Evolutionary conservation across 257 asterid genomes (phyloP).

Genomic region (Verbena officinalis): DNA sequence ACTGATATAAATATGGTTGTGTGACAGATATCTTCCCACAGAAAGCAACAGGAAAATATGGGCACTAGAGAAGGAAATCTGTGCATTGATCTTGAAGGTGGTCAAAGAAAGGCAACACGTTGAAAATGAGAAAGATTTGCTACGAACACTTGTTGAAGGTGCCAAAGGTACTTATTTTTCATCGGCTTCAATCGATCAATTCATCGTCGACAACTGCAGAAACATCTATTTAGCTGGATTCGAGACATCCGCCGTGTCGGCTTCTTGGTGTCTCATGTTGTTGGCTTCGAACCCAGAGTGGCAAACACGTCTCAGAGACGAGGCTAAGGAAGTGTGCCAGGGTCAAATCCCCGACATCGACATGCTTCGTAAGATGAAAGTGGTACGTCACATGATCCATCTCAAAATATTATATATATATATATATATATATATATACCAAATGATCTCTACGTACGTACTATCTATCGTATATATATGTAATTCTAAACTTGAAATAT

Average conservation of each 20-base stretch:
- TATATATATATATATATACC: too few relatives aligned
- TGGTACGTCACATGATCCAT: too few relatives aligned
- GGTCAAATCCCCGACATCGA: constrained; percentile 42
- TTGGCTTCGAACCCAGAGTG: constrained; percentile 53
- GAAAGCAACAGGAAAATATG: constrained; percentile 45
- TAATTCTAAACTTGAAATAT: too few relatives aligned
- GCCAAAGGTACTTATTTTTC: constrained; percentile 33
- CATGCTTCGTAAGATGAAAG: constrained; percentile 54
- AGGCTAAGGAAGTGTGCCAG: constrained; percentile 38
- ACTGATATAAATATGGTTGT: background rate
- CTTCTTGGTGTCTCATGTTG: constrained; percentile 56
- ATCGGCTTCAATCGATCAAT: constrained; percentile 31
- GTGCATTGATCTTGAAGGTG: constrained; percentile 37
- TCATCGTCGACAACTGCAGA: constrained; percentile 56
- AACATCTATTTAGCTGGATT: constrained; percentile 54
- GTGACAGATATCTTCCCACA: constrained; percentile 52
- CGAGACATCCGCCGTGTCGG: constrained; percentile 49
- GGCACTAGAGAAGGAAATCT: constrained; percentile 54
- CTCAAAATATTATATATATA: too few relatives aligned
- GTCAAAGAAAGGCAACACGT: constrained; percentile 42
- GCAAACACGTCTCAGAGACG: constrained; percentile 41
- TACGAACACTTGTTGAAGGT: constrained; percentile 41
- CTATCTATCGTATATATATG: too few relatives aligned
- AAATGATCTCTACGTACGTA: too few relatives aligned
- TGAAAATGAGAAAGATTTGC: constrained; percentile 45